Evolutionary conservation across 2,329 filamentous ascomycete genomes (phyloP), one percentile per base, ranked within the genome.

Genomic region (Aureobasidium sp.): DNA sequence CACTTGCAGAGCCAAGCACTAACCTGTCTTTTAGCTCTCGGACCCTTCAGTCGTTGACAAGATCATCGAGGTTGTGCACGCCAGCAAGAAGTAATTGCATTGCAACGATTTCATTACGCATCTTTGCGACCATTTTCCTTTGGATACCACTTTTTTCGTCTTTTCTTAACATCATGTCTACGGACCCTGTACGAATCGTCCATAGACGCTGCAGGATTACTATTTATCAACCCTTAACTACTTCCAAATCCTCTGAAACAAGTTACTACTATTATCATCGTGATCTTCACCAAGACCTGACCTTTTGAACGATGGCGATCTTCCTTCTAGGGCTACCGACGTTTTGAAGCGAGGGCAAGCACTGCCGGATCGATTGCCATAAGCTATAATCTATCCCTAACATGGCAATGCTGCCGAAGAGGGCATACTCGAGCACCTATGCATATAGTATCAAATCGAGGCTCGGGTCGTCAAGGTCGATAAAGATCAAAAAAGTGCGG

Each of bases 11-110:
- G 31, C 36, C 5, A 15, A 48, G 22, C 41, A 49, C 63, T 65
- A 45, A 67, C 60, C 20, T 17, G 37, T 20, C 27, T 4, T 44
- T 36, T 68, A 95, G 87, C 84, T 97, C 58, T 94, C 91, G 64
- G 92, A 99, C 75, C 94, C 94, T 51, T 85, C 80, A 64, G 87
- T 97, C 27, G 93, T 99, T 29, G 86, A 88, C 52, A 93, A 87
- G 79, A 97, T 99, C 72, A 96, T 97, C 74, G 78, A 84, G 65
- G 84, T 82, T 51, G 93, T 97, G 59, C 88, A 93, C 70, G 81
- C 84, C 67, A 74, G 79, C 64, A 79, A 76, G 66, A 67, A 65
- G 66, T 65, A 51, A 53, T 36, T 44, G 53, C 20, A 39, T 31
- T 49, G 44, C 25, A 25, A 60, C 45, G 25, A 60, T 42, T 31